phyloP scores from a whole-genome alignment of 2,329 filamentous ascomycete species.

The Zasmidium angulare region DNA sequence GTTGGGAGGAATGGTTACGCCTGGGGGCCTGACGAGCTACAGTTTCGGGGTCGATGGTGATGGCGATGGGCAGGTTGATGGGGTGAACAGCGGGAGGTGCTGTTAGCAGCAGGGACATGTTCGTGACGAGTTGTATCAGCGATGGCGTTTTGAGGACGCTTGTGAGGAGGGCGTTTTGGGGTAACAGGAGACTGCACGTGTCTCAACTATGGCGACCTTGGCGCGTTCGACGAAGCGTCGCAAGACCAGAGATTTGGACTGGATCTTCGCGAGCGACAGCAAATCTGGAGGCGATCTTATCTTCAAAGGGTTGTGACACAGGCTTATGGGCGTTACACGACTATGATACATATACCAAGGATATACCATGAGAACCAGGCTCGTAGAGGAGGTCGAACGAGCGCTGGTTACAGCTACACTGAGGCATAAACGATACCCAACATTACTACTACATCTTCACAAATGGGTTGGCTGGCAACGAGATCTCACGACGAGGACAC shows the following conservation, averaged over 20 bases:
- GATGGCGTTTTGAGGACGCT: background rate
- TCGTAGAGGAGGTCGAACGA: background rate
- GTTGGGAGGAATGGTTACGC: slow-evolving; percentile 59
- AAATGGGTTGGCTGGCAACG: no score
- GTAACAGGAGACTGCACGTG: background rate
- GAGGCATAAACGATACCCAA: background rate
- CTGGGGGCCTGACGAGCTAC: slow-evolving; percentile 33
- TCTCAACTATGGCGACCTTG: background rate
- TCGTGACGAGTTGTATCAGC: background rate
- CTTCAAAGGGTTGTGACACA: no score
- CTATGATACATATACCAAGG: background rate
- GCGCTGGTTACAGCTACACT: background rate
- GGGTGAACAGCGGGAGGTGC: slow-evolving; percentile 26
- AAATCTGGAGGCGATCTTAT: no score
- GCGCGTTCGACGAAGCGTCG: background rate
- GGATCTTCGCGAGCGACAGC: background rate
- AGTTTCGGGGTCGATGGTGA: slow-evolving; percentile 26
- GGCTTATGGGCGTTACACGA: background rate
- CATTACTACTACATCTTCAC: background rate
- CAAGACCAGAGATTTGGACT: background rate
- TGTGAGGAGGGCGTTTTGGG: background rate
- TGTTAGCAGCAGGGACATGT: slow-evolving; percentile 19
- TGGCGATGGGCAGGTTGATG: slow-evolving; percentile 23
- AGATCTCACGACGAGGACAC: no score
- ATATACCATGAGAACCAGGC: background rate